phyloP scores from a whole-genome alignment of 2,329 filamentous ascomycete species.

The Penicillium vulpinum region DNA sequence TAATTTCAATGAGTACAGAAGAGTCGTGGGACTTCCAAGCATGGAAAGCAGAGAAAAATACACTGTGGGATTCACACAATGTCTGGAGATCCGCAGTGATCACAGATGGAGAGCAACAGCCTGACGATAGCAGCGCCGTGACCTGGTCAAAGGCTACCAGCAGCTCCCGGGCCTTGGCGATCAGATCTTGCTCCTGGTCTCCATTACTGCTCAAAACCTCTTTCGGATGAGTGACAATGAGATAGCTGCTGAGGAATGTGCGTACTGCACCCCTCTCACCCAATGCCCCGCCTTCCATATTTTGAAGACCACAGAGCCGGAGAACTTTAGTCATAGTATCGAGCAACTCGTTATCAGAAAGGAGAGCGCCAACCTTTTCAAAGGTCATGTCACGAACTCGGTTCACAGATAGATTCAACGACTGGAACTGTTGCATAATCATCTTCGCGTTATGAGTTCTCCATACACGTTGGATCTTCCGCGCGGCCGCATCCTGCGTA shows the following conservation, averaged over 20 bases:
- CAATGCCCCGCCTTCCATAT: slow-evolving; percentile 50
- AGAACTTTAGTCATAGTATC: slow-evolving; percentile 56
- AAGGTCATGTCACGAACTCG: slow-evolving; percentile 56
- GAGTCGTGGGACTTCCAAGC: slow-evolving; percentile 67
- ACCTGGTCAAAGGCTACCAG: slow-evolving; percentile 58
- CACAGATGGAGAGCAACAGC: slow-evolving; percentile 39
- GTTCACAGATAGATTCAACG: slow-evolving; percentile 55
- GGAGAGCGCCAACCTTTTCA: slow-evolving; percentile 58
- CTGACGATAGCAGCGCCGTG: slow-evolving; percentile 51
- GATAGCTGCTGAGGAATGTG: slow-evolving; percentile 64
- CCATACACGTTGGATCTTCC: slow-evolving; percentile 61
- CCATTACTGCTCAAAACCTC: slow-evolving; percentile 62
- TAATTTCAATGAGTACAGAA: slow-evolving; percentile 62
- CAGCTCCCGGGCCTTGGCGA: slow-evolving; percentile 61
- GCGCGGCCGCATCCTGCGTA: slow-evolving; percentile 55
- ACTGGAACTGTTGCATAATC: slow-evolving; percentile 53
- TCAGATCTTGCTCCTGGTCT: slow-evolving; percentile 62
- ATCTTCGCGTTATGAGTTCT: slow-evolving; percentile 51
- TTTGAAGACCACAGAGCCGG: slow-evolving; percentile 56
- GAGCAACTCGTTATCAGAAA: slow-evolving; percentile 57
- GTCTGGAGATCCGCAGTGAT: slow-evolving; percentile 50
- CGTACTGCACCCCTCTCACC: slow-evolving; percentile 55
- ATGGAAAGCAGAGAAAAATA: slow-evolving; percentile 63
- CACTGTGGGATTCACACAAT: slow-evolving; percentile 57
- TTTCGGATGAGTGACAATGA: slow-evolving; percentile 62